Percentiles rank a stretch among this genome's conserved stretches.
Evolutionary conservation across 169 alveolate genomes (phyloP).

Genomic region (Besnoitia besnoiti): DNA sequence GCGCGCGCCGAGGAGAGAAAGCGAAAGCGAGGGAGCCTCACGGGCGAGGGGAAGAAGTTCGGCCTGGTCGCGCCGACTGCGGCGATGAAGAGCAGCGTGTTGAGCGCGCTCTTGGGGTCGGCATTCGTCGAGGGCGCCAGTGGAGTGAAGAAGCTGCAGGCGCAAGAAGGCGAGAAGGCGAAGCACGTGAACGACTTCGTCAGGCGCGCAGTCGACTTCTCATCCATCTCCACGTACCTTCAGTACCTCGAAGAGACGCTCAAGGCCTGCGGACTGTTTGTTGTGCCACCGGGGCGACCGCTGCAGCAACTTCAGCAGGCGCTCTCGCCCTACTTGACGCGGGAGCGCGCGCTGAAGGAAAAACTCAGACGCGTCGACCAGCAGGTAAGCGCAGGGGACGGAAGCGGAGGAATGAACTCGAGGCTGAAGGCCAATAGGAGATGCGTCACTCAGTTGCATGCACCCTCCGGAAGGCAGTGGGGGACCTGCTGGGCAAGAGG

Average conservation of each 20-base stretch:
- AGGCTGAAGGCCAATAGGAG: too few species aligned
- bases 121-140: too few species aligned
- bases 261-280: constrained; percentile 3
- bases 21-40: not conserved
- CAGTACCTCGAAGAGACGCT: constrained; percentile 25
- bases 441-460: too few species aligned
- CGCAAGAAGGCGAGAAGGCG: not conserved
- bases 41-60: not conserved
- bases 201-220: not conserved
- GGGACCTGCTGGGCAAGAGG: too few species aligned
- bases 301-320: constrained; percentile 49
- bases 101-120: too few species aligned
- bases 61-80: not conserved
- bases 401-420: not conserved
- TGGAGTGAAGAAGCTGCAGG: not conserved
- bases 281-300: constrained; percentile 22
- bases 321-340: constrained; percentile 36
- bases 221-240: not conserved
- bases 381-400: not conserved
- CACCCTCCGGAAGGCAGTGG: too few species aligned
- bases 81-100: too few species aligned
- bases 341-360: constrained; percentile 48
- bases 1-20: not conserved
- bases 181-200: not conserved
- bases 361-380: constrained; percentile 18